Conservation (phyloP, 306 rosid genomes). For the Begonia peltatifolia region DNA sequence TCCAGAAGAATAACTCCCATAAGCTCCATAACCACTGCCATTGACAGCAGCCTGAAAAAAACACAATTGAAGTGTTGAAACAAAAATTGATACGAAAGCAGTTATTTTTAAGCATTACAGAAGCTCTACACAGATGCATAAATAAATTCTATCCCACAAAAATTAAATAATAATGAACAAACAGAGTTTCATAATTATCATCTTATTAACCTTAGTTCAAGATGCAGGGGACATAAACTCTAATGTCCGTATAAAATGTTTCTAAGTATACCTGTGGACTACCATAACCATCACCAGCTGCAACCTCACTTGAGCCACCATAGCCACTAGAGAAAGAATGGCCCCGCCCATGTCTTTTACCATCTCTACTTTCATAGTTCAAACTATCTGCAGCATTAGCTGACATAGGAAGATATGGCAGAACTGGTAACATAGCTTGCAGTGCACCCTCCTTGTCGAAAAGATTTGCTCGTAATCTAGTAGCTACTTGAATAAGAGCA, state of each 20-base stretch:
- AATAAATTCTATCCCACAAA: too few relatives aligned
- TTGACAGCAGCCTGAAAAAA: constrained; percentile 52
- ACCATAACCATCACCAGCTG: constrained; percentile 54
- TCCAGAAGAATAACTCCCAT: constrained; percentile 75
- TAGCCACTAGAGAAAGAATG: constrained; percentile 69
- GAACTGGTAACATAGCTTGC: constrained; percentile 60
- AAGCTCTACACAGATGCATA: too few relatives aligned
- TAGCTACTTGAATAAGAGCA: constrained; percentile 85
- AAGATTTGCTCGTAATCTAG: constrained; percentile 79
- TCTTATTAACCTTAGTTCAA: too few relatives aligned
- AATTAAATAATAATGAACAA: too few relatives aligned
- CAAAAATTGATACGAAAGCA: too few relatives aligned
- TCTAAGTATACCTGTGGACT: constrained; percentile 58
- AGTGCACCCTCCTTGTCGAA: constrained; percentile 92
- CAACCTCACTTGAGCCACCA: constrained; percentile 68
- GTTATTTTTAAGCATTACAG: too few relatives aligned
- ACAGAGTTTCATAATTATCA: too few relatives aligned
- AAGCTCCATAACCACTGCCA: constrained; percentile 68
- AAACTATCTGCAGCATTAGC: constrained; percentile 54
- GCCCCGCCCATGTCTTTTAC: constrained; percentile 78
- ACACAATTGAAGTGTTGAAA: too few relatives aligned
- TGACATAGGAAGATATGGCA: constrained; percentile 82
- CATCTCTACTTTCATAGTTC: constrained; percentile 73
- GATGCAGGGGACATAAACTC: too few relatives aligned
- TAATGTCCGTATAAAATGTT: too few relatives aligned